These are phyloP conservation scores for Neocatenulostroma microsporum DNA, from an alignment of 2,329 filamentous ascomycete genomes.

Conservation along the genomic window DNA sequence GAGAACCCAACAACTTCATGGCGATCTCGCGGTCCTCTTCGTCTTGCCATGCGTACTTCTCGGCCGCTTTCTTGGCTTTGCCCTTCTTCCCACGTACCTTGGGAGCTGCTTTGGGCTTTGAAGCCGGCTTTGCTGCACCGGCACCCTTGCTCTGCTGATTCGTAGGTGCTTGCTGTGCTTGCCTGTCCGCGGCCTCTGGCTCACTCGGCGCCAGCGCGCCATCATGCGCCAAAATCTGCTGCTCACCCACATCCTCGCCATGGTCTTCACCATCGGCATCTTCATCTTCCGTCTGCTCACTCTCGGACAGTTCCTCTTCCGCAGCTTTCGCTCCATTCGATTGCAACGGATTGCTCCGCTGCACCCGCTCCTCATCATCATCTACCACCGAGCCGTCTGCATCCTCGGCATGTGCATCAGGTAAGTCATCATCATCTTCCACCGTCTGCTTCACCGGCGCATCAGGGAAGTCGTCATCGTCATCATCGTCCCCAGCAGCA, in stretches of 20 bases:
- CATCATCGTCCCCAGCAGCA: slow-evolving; percentile 23
- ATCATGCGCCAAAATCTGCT: too few species aligned
- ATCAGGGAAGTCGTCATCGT: slow-evolving; percentile 32
- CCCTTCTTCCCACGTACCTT: slow-evolving; percentile 62
- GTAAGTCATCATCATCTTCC: slow-evolving; percentile 22
- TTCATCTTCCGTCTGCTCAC: slow-evolving; percentile 22
- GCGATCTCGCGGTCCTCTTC: slow-evolving; percentile 83
- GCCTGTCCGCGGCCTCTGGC: too few species aligned
- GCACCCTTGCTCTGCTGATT: too few species aligned
- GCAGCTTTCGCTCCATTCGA: slow-evolving; percentile 12
- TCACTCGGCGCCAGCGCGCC: too few species aligned
- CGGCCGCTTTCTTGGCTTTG: slow-evolving; percentile 79
- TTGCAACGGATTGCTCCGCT: slow-evolving; percentile 35
- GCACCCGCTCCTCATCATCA: too few species aligned
- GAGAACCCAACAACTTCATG: slow-evolving; percentile 76
- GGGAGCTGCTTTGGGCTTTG: slow-evolving; percentile 22
- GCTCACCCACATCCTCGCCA: slow-evolving; percentile 24
- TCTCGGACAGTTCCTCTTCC: too few species aligned
- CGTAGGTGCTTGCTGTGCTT: too few species aligned
- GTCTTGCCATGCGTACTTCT: slow-evolving; percentile 90
- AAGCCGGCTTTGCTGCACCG: too few species aligned
- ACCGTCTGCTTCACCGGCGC: slow-evolving; percentile 12
- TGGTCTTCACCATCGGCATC: slow-evolving; percentile 25
- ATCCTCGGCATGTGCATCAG: slow-evolving; percentile 11
- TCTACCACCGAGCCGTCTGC: too few species aligned